Conservation (phyloP, 192 early-diverging fungal genomes). For the Chytriomyces hyalinus region DNA sequence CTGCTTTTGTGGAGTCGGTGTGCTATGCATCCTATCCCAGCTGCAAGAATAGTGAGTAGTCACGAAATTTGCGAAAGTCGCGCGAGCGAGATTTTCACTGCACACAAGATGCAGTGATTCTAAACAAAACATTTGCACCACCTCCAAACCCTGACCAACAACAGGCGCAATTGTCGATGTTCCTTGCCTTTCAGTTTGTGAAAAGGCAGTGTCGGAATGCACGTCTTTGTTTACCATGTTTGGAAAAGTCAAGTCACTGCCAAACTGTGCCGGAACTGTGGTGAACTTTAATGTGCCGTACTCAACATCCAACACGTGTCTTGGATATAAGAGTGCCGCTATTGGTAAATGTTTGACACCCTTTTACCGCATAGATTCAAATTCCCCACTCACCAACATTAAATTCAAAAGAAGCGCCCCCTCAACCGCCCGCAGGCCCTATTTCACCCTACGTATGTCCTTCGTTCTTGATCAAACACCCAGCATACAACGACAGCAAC, state of each 20-base stretch:
- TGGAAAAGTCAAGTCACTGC: neutral
- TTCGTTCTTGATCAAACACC: neutral
- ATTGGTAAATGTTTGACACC: neutral
- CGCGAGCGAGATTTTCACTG: too few species aligned
- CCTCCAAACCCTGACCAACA: neutral
- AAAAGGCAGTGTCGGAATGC: neutral
- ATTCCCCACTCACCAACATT: neutral
- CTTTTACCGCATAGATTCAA: neutral
- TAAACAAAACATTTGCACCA: neutral
- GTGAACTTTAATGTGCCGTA: neutral
- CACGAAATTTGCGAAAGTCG: neutral
- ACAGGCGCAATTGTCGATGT: neutral
- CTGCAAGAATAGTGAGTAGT: neutral
- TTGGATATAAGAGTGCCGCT: neutral
- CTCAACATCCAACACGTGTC: neutral
- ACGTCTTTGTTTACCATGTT: neutral
- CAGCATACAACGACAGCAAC: neutral
- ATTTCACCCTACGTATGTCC: neutral
- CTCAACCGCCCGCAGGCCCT: neutral
- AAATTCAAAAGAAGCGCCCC: neutral
- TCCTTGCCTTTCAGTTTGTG: neutral
- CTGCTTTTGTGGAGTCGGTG: neutral
- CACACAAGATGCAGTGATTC: neutral
- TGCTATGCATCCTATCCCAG: too few species aligned
- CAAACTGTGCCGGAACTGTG: neutral